Percentiles rank a stretch among this genome's conserved stretches.
Conservation (phyloP, 2,329 filamentous ascomycete species). For the Ophiostoma angusticollis region DNA sequence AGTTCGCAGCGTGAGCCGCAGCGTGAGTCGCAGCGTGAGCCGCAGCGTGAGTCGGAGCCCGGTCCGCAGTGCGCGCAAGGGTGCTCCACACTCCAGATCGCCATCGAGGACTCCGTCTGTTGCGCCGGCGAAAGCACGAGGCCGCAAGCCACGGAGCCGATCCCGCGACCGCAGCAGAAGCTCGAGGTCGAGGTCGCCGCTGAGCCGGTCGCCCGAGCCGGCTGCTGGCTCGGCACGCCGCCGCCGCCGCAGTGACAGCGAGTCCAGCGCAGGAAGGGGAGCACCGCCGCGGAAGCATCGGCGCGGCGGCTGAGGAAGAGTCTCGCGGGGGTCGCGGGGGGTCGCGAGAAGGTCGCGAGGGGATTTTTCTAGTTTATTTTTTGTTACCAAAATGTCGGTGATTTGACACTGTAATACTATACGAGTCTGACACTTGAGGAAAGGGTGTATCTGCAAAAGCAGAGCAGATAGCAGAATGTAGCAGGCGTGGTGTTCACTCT, state of each 20-base stretch:
- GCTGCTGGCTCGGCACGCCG: constrained; percentile 11
- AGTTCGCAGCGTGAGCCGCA: neutral
- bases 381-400: no score
- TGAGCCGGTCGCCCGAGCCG: constrained; percentile 15
- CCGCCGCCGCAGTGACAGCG: constrained; percentile 12
- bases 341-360: no score
- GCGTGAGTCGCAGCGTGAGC: neutral
- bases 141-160: no score
- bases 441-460: no score
- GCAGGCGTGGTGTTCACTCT: no score
- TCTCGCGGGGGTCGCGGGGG: no score
- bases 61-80: neutral
- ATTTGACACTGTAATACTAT: no score
- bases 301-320: constrained; percentile 7
- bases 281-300: constrained; percentile 17
- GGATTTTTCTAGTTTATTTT: no score
- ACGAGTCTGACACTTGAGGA: no score
- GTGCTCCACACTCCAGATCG: neutral
- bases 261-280: constrained; percentile 10
- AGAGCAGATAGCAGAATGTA: no score
- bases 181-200: neutral
- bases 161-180: neutral
- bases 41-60: neutral
- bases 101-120: neutral
- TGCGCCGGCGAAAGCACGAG: no score